Evolutionary conservation across 2,329 filamentous ascomycete genomes (phyloP).

Genomic region (Fusarium sp.): DNA sequence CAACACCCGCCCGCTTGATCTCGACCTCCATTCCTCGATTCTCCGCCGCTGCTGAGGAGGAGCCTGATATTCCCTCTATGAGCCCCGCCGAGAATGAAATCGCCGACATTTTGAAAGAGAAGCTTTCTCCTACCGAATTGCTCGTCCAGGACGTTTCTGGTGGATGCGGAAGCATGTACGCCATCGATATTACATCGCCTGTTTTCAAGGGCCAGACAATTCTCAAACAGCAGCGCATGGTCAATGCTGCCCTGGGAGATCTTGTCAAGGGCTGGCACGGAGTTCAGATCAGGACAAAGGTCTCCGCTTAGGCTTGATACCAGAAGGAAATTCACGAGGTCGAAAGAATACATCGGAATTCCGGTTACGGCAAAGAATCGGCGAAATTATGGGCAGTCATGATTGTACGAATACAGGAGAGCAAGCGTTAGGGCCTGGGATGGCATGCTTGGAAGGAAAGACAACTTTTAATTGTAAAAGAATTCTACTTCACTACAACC

Average conservation of each 20-base stretch:
- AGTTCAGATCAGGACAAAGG: conserved; percentile 80
- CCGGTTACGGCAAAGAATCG: not conserved
- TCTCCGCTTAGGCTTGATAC: conserved; percentile 42
- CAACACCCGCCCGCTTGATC: conserved; percentile 19
- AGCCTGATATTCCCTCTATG: conserved; percentile 47
- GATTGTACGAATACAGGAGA: conserved; percentile 15
- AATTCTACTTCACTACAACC: not conserved
- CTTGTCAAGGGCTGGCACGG: conserved; percentile 86
- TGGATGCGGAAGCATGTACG: conserved; percentile 89
- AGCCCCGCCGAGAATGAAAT: conserved; percentile 67
- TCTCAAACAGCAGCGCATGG: conserved; percentile 84
- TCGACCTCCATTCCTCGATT: conserved; percentile 17
- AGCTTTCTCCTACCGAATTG: conserved; percentile 63
- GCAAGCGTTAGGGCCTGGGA: not conserved
- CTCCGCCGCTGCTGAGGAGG: conserved; percentile 22
- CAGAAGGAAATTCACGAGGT: too few relatives aligned
- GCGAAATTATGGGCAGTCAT: not conserved
- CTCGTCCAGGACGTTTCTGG: conserved; percentile 83
- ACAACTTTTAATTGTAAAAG: conserved; percentile 1
- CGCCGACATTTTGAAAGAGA: conserved; percentile 63
- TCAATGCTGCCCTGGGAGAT: conserved; percentile 79
- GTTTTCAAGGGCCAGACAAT: conserved; percentile 76
- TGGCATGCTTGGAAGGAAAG: not conserved
- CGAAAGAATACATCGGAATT: not conserved
- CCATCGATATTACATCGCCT: conserved; percentile 78